Base-by-base conservation (phyloP, 2,329 filamentous ascomycete species). In the Stagonosporopsis tanaceti region DNA sequence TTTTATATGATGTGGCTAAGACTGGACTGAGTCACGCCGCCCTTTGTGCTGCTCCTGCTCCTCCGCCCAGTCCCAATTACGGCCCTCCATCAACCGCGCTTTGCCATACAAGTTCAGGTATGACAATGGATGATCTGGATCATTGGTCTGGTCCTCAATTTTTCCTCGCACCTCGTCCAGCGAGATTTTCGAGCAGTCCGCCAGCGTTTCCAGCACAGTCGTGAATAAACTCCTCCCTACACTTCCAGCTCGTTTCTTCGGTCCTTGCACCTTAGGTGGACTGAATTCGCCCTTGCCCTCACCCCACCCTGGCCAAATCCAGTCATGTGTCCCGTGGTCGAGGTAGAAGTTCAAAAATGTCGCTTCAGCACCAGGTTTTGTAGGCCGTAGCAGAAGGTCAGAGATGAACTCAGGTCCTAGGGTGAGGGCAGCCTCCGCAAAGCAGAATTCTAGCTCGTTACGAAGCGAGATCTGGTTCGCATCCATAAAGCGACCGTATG, bases 321-420 rank as follows among this genome's bases (percentile, higher is more conserved):
- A 71, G 47, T 72, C 70, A 44, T 68, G 64, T 2, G 53, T 61
- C 0, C 67, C 63, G 20, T 69, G 57, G 1, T 73, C 69, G 12
- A 70, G 68, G 47, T 74, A 74, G 20, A 72, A 59, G 17, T 69
- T 70, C 17, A 76, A 46, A 3, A 75, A 44, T 0, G 60, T 66
- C 0, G 55, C 53, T 30, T 72, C 67, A 0, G 59, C 62, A 45
- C 52, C 37, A 15, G 61, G 40, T 20, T 32, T 63, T 14, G 56
- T 50, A 2, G 44, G 51, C 11, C 57, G 48, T 5, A 68, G 52
- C 6, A 76, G 51, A 27, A 63, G 60, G 20, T 69, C 65, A 0
- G 59, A 63, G 15, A 76, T 61, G 50, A 73, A 75, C 0, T 57
- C 40, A 0, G 69, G 69, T 0, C 72, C 72, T 8, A 66, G 17